These are phyloP conservation scores for Amanita pallidorosea DNA, from an alignment of 768 basidiomycete species.

Conservation along the genomic window DNA sequence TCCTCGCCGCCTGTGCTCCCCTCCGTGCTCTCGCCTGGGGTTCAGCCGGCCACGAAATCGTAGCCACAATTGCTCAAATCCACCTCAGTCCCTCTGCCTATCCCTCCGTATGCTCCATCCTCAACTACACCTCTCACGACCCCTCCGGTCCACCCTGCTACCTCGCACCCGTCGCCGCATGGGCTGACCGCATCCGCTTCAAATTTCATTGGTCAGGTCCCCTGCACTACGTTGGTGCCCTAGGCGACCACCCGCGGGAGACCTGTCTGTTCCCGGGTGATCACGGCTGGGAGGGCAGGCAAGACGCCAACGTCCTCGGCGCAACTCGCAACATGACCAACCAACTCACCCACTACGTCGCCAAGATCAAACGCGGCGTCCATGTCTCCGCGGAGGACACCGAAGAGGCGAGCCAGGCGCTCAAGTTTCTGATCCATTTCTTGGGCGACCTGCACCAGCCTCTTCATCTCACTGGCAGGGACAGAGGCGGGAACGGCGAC, in stretches of 20 bases:
- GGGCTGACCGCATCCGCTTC: slow-evolving; percentile 71
- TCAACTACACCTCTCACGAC: slow-evolving; percentile 34
- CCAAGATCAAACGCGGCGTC: slow-evolving; percentile 28
- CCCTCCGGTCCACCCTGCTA: slow-evolving; percentile 47
- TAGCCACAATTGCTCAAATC: slow-evolving; percentile 91
- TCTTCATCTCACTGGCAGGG: slow-evolving; percentile 79
- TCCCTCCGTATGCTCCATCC: slow-evolving; percentile 58
- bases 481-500: slow-evolving; percentile 79
- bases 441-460: slow-evolving; percentile 92
- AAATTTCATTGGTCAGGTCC: slow-evolving; percentile 63
- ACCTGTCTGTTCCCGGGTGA: slow-evolving; percentile 70
- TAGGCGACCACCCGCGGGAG: slow-evolving; percentile 68
- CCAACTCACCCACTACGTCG: slow-evolving; percentile 25
- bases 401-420: slow-evolving; percentile 55
- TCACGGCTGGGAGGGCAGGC: slow-evolving; percentile 56
- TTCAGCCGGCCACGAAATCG: slow-evolving; percentile 74
- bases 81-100: slow-evolving; percentile 70
- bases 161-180: slow-evolving; percentile 74
- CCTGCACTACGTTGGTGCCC: slow-evolving; percentile 66
- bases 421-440: slow-evolving; percentile 91
- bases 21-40: slow-evolving; percentile 25
- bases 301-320: slow-evolving; percentile 57
- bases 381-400: slow-evolving; percentile 11
- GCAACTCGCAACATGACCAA: slow-evolving; percentile 69
- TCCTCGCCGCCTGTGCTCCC: not conserved